Conservation (phyloP, 1,139 yeast species). For the Suhomyces terraborum region DNA sequence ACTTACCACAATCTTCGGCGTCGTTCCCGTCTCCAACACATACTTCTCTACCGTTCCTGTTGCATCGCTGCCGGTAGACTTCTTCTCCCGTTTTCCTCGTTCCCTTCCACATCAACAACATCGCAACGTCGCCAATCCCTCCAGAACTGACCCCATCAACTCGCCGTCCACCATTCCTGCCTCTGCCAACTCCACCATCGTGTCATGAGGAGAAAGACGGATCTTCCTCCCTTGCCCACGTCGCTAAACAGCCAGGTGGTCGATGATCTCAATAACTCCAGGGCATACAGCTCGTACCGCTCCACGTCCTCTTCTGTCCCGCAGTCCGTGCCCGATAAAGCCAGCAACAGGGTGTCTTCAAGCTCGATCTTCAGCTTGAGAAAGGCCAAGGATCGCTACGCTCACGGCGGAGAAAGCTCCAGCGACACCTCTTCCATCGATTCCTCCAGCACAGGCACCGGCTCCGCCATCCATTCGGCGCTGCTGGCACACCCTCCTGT, state of each 20-base stretch:
- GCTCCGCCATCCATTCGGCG: conserved; percentile 5
- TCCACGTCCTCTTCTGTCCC: conserved; percentile 11
- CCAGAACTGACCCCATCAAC: neutral
- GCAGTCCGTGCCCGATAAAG: conserved; percentile 6
- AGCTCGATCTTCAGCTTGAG: conserved; percentile 44
- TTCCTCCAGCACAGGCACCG: conserved; percentile 30
- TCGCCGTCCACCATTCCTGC: neutral
- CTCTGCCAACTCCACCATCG: neutral
- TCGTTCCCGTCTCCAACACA: conserved; percentile 2
- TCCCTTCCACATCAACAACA: neutral
- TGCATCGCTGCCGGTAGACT: conserved; percentile 1
- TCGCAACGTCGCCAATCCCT: neutral
- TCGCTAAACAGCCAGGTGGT: conserved; percentile 26
- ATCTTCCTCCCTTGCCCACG: conserved; percentile 9
- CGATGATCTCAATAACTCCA: conserved; percentile 38
- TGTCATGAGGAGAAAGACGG: conserved; percentile 17
- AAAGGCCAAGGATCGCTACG: conserved; percentile 27
- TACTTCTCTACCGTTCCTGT: neutral
- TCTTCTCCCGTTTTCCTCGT: neutral
- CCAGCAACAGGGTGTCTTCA: conserved; percentile 34
- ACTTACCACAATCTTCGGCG: conserved; percentile 1
- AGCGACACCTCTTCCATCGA: conserved; percentile 43
- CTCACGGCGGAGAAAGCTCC: conserved; percentile 27
- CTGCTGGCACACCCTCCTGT: conserved; percentile 3
- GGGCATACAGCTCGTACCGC: conserved; percentile 28